A percentile compares a stretch with the other conserved stretches of the same genome.
Conservation (phyloP, 352 stramenopile genomes). For the Pythium aphanidermatum region DNA sequence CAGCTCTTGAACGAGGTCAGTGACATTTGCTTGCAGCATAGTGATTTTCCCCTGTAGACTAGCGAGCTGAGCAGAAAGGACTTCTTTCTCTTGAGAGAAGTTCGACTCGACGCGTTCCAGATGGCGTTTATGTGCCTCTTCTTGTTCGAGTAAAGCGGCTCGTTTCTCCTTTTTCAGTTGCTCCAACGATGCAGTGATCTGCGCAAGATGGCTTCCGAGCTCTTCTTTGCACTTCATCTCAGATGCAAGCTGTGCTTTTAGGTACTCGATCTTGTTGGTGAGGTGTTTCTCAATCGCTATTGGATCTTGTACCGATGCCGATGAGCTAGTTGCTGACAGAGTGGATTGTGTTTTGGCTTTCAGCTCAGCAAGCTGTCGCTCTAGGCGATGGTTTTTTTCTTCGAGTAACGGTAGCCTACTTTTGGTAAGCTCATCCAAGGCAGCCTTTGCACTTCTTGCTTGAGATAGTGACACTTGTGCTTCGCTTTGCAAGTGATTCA, state of each 20-base stretch:
- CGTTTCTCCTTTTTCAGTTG: constrained; percentile 59
- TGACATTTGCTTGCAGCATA: constrained; percentile 67
- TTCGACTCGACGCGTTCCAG: constrained; percentile 35
- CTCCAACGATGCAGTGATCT: constrained; percentile 63
- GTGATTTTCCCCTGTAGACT: constrained; percentile 50
- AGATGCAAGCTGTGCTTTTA: constrained; percentile 74
- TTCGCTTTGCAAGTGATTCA: constrained; percentile 48
- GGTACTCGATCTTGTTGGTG: constrained; percentile 76
- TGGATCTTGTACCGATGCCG: constrained; percentile 15
- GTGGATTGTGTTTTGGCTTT: constrained; percentile 12
- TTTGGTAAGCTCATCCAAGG: constrained; percentile 45
- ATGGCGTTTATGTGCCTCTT: constrained; percentile 54
- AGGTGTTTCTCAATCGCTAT: constrained; percentile 67
- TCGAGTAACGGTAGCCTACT: constrained; percentile 45
- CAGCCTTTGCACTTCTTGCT: constrained; percentile 36
- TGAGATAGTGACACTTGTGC: constrained; percentile 43
- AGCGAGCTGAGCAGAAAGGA: constrained; percentile 32
- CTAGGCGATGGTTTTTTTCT: constrained; percentile 58
- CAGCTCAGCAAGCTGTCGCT: constrained; percentile 42
- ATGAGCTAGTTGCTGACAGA: not conserved
- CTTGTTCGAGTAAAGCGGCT: constrained; percentile 35
- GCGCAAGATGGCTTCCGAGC: constrained; percentile 52
- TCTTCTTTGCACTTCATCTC: constrained; percentile 87
- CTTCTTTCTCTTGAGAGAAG: constrained; percentile 54
- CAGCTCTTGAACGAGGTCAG: constrained; percentile 69